Conservation (phyloP, 495 filamentous ascomycete genomes). For the Cryomyces minteri region DNA sequence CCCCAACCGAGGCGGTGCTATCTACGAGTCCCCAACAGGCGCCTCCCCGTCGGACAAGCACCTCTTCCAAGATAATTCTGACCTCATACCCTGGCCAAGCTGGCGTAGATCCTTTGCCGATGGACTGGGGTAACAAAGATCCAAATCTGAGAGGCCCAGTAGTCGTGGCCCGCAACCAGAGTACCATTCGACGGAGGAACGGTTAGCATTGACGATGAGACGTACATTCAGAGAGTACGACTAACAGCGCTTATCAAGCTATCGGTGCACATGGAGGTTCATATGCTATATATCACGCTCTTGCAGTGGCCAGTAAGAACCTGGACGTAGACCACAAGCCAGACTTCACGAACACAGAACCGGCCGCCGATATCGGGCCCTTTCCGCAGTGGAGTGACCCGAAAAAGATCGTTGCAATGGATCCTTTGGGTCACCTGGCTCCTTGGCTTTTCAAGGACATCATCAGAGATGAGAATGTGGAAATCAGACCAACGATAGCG, state of each 20-base stretch:
- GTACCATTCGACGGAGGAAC: constrained; percentile 71
- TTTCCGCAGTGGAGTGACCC: constrained; percentile 80
- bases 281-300: constrained; percentile 92
- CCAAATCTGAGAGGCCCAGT: constrained; percentile 64
- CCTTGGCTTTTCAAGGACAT: constrained; percentile 60
- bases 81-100: constrained; percentile 91
- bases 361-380: constrained; percentile 69
- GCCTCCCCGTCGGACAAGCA: constrained; percentile 15
- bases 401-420: constrained; percentile 96
- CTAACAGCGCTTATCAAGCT: constrained; percentile 15
- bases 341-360: constrained; percentile 88
- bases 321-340: constrained; percentile 71
- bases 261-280: constrained; percentile 84
- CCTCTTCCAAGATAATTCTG: constrained; percentile 48
- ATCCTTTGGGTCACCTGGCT: constrained; percentile 78
- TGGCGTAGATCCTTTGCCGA: constrained; percentile 74
- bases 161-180: constrained; percentile 61
- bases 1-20: not conserved
- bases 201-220: constrained; percentile 26
- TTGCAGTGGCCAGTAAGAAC: constrained; percentile 82
- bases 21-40: not conserved
- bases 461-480: constrained; percentile 52
- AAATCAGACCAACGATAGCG: constrained; percentile 88
- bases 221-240: not conserved
- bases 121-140: constrained; percentile 76